Evolutionary conservation across 371 early-diverging fungal species (phyloP), one percentile per base, ranked within the genome.

Genomic region (Capillidium heterosporum): DNA sequence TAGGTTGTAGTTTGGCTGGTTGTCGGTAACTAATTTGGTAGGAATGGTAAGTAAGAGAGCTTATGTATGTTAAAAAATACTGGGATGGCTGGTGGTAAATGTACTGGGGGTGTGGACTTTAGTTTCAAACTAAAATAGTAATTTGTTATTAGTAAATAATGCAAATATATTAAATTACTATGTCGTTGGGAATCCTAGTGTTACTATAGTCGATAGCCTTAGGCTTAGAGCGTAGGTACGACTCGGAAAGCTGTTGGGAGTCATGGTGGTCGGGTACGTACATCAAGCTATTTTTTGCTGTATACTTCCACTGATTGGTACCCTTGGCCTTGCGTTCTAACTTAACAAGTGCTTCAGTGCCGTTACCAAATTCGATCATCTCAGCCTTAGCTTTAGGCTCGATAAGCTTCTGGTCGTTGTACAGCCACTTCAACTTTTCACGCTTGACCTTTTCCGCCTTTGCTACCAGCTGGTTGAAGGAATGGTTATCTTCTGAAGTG

Each of bases 401-500:
- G 13, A 28, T 17, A 49, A 71, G 67, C 3, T 65, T 65, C 57
- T 84, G 82, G 48, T 75, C 72, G 15, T 85, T 80, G 57, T 73
- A 85, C 32, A 79, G 63, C 87, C 87, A 87, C 32, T 71, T 65
- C 55, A 79, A 78, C 57, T 80, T 73, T 48, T 76, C 73, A 49
- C 68, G 65, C 40, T 70, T 65, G 31, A 75, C 73, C 17, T 71
- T 64, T 42, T 85, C 84, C 24, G 74, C 68, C 51, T 73, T 75
- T 57, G 80, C 76, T 10, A 90, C 32, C 13, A 88, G 63, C 21
- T 72, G 75, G 28, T 66, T 59, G 63, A 90, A 90, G 1, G 86
- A 83, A 3, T 84, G 79, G 64, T 89, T 85, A 63, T 89, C 89
- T 60, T 89, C 87, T 59, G 77, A 77, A 1, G 87, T 87, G 63